Percentiles rank a stretch among this genome's conserved stretches.
Evolutionary conservation across 306 rosid species (phyloP).

Genomic region (Citrullus mucosospermus): DNA sequence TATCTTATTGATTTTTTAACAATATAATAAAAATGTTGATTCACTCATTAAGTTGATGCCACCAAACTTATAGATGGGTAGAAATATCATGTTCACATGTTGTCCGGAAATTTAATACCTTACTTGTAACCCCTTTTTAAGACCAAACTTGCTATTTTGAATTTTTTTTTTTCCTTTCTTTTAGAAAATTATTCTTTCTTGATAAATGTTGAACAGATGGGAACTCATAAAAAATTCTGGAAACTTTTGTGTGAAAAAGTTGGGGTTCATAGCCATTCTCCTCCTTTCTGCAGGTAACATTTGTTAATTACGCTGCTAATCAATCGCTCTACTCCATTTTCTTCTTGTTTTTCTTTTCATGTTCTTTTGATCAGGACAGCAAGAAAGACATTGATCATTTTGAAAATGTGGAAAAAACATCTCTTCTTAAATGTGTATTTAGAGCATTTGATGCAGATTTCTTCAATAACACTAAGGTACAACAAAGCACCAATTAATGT

Average conservation of each 20-base stretch:
- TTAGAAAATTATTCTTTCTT: conserved; percentile 13
- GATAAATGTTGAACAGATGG: conserved; percentile 20
- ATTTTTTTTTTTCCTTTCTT: neutral
- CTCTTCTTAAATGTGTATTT: conserved; percentile 34
- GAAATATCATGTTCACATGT: too few species aligned
- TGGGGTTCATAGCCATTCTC: conserved; percentile 21
- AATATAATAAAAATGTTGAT: too few species aligned
- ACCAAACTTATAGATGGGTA: too few species aligned
- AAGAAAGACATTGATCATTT: conserved; percentile 16
- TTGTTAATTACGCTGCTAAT: neutral
- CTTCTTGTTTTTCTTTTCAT: neutral
- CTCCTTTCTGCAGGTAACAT: neutral
- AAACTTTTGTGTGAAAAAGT: conserved; percentile 22
- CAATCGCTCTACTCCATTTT: neutral
- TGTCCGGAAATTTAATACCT: too few species aligned
- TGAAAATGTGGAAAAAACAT: conserved; percentile 1
- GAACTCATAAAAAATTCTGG: conserved; percentile 21
- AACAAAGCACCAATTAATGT: neutral
- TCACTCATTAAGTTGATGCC: too few species aligned
- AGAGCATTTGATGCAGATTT: conserved; percentile 51
- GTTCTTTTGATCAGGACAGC: conserved; percentile 33
- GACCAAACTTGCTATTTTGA: neutral
- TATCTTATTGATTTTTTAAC: too few species aligned
- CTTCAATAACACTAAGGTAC: conserved; percentile 41
- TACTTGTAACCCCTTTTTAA: too few species aligned